phyloP scores from a whole-genome alignment of 1,284 basidiomycete species.

The Papiliotrema flavescens region DNA sequence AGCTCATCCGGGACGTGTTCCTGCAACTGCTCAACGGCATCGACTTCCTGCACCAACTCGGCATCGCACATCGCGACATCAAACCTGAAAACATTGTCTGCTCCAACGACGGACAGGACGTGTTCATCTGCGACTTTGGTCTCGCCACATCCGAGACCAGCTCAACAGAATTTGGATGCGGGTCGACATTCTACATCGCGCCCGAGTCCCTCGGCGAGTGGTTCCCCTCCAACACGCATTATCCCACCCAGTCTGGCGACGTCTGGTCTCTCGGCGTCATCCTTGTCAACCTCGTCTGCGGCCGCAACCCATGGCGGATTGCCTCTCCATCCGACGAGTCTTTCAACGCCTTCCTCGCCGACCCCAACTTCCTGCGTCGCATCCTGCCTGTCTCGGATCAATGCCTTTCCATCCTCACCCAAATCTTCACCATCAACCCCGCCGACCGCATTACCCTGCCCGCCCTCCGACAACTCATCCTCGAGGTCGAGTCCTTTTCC shows the following conservation, averaged over 20 bases:
- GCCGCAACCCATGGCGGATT: slow-evolving; percentile 80
- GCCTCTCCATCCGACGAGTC: slow-evolving; percentile 68
- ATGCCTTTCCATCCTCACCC: slow-evolving; percentile 55
- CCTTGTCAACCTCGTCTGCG: slow-evolving; percentile 85
- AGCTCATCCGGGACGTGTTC: slow-evolving; percentile 79
- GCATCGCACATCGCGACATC: slow-evolving; percentile 92
- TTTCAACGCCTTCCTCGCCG: slow-evolving; percentile 64
- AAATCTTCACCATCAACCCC: slow-evolving; percentile 60
- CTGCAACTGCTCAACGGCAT: slow-evolving; percentile 91
- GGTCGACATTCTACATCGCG: slow-evolving; percentile 50
- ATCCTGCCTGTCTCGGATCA: slow-evolving; percentile 61
- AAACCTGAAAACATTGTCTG: slow-evolving; percentile 98
- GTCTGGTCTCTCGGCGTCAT: slow-evolving; percentile 91
- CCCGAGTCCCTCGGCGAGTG: slow-evolving; percentile 83
- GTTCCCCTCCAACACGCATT: slow-evolving; percentile 52
- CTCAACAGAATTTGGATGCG: slow-evolving; percentile 83
- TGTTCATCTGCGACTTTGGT: slow-evolving; percentile 95
- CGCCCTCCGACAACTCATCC: slow-evolving; percentile 61
- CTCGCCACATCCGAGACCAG: slow-evolving; percentile 85
- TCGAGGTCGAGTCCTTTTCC: slow-evolving; percentile 63
- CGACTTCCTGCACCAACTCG: slow-evolving; percentile 65
- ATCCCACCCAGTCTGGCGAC: slow-evolving; percentile 73
- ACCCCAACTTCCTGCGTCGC: slow-evolving; percentile 64
- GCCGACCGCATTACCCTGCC: slow-evolving; percentile 58
- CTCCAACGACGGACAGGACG: slow-evolving; percentile 65